phyloP scores from a whole-genome alignment of 768 basidiomycete species.

The Harrya chromipes region DNA sequence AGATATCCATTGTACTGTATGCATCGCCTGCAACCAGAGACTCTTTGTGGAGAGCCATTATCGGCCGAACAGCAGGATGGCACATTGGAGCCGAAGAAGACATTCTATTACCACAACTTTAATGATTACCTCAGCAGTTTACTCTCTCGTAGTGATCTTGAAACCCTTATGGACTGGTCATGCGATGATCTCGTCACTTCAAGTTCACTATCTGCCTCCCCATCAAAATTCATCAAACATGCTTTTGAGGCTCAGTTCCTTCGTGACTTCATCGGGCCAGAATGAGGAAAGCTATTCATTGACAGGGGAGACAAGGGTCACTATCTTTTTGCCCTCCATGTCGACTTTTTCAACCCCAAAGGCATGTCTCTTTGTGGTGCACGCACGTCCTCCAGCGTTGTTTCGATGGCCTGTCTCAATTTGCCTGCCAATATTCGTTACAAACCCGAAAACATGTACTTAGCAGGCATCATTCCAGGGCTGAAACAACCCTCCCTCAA shows the following conservation, averaged over 20 bases:
- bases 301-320: no score
- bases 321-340: no score
- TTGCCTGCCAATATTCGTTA: neutral
- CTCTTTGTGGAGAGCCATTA: neutral
- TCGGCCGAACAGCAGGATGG: no score
- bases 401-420: neutral
- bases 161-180: neutral
- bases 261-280: no score
- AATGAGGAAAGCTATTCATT: no score
- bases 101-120: constrained; percentile 6
- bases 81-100: neutral
- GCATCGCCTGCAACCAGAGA: neutral
- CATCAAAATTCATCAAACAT: no score
- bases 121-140: constrained; percentile 7
- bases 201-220: no score
- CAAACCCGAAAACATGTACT: neutral
- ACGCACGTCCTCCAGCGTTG: neutral
- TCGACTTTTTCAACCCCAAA: no score
- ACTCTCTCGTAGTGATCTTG: neutral
- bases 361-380: no score
- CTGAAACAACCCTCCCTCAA: neutral
- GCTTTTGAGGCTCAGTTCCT: no score
- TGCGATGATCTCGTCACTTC: neutral
- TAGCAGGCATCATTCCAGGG: neutral
- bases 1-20: neutral